Conservation (phyloP, 768 basidiomycete species). For the Auricularia cornea region DNA sequence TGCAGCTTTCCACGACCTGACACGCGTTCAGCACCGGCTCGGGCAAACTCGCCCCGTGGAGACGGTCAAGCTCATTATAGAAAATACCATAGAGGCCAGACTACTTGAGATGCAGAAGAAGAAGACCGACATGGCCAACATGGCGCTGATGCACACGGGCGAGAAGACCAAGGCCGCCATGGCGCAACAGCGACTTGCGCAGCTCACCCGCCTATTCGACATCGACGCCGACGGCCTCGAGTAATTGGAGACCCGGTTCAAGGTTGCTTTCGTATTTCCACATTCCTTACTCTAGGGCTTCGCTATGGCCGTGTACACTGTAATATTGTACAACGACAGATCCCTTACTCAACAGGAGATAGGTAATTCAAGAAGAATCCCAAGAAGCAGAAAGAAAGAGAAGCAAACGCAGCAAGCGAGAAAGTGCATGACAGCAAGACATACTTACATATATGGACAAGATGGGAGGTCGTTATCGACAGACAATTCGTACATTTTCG, state of each 20-base stretch:
- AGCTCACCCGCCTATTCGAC: constrained; percentile 58
- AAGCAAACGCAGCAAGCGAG: no score
- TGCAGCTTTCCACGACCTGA: background rate
- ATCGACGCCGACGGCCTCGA: background rate
- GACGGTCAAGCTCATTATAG: constrained; percentile 88
- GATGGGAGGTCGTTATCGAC: background rate
- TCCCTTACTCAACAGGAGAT: background rate
- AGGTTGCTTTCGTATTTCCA: constrained; percentile 12
- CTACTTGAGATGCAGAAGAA: constrained; percentile 90
- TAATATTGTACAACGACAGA: background rate
- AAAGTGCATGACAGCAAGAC: no score
- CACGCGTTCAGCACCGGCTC: constrained; percentile 67
- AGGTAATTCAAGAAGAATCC: no score
- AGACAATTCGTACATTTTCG: constrained; percentile 1
- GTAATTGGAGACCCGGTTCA: background rate
- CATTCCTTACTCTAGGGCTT: background rate
- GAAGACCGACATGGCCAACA: constrained; percentile 90
- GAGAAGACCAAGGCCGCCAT: constrained; percentile 84
- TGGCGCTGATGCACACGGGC: constrained; percentile 62
- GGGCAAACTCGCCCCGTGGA: constrained; percentile 90
- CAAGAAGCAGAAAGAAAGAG: no score
- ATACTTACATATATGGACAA: background rate
- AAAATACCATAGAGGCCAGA: constrained; percentile 87
- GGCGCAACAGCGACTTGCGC: constrained; percentile 82
- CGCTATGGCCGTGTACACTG: background rate